phyloP scores from a whole-genome alignment of 305 asterid species.

The Andrographis paniculata region DNA sequence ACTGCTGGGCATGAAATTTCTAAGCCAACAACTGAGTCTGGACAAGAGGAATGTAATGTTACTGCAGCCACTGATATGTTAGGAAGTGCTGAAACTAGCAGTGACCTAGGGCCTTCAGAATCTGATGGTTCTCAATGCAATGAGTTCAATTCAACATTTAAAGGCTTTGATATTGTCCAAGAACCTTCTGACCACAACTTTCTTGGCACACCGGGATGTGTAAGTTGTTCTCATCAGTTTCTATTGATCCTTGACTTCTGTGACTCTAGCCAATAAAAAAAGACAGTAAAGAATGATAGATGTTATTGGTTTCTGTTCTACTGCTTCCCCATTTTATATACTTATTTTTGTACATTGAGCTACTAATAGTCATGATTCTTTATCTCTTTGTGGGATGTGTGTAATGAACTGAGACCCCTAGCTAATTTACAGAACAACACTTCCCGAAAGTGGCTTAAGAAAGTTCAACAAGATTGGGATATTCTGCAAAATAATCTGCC shows the following conservation, averaged over 20 bases:
- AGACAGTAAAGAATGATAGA: conserved; percentile 1
- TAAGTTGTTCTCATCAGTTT: conserved; percentile 34
- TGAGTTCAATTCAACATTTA: conserved; percentile 41
- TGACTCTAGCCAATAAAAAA: conserved; percentile 2
- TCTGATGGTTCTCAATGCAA: conserved; percentile 25
- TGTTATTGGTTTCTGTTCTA: conserved; percentile 2
- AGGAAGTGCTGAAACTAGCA: conserved; percentile 40
- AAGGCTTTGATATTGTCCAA: conserved; percentile 71
- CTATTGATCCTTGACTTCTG: too few relatives aligned
- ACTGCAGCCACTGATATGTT: conserved; percentile 31
- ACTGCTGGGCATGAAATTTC: conserved; percentile 32
- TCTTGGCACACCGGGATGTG: conserved; percentile 59
- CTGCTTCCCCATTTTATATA: too few relatives aligned
- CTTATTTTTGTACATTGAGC: background rate
- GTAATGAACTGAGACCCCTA: background rate
- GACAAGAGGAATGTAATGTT: conserved; percentile 34
- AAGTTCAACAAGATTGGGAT: conserved; percentile 73
- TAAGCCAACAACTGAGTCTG: conserved; percentile 26
- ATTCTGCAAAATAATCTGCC: conserved; percentile 89
- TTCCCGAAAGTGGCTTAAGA: conserved; percentile 60
- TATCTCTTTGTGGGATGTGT: background rate
- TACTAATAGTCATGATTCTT: background rate
- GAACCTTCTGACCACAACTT: conserved; percentile 83
- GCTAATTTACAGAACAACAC: conserved; percentile 30
- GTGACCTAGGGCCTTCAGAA: conserved; percentile 33